phyloP scores from a whole-genome alignment of 2,329 filamentous ascomycete species.

The Diaporthe batatas region DNA sequence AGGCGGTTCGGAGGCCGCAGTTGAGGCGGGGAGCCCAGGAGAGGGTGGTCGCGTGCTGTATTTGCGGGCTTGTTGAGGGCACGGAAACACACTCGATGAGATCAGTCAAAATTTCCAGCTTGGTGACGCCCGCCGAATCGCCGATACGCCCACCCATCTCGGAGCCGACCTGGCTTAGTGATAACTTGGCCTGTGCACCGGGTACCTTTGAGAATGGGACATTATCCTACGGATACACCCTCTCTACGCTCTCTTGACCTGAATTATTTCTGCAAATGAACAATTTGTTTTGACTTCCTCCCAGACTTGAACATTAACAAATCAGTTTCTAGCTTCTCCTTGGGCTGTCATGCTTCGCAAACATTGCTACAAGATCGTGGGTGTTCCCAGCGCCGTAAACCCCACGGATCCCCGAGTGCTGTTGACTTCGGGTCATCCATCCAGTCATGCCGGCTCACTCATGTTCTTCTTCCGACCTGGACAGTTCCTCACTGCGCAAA shows the following conservation, averaged over 20 bases:
- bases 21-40: conserved; percentile 33
- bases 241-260: neutral
- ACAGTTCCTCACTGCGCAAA: neutral
- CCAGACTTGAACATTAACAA: too few relatives aligned
- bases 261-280: neutral
- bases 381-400: conserved; percentile 4
- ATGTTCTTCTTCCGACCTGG: neutral
- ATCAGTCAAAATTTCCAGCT: conserved; percentile 37
- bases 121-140: neutral
- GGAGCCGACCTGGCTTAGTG: conserved; percentile 29
- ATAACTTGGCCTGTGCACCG: conserved; percentile 29
- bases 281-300: neutral
- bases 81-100: conserved; percentile 13
- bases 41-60: conserved; percentile 37
- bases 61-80: conserved; percentile 18
- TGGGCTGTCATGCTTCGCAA: neutral
- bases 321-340: neutral
- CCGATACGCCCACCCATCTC: conserved; percentile 42
- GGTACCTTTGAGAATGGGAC: neutral
- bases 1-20: conserved; percentile 29
- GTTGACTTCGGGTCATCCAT: neutral
- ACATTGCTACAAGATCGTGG: neutral
- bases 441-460: neutral
- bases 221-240: too few relatives aligned
- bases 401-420: neutral